Conservation (phyloP, 371 early-diverging fungal genomes). For the Parasitella parasitica region DNA sequence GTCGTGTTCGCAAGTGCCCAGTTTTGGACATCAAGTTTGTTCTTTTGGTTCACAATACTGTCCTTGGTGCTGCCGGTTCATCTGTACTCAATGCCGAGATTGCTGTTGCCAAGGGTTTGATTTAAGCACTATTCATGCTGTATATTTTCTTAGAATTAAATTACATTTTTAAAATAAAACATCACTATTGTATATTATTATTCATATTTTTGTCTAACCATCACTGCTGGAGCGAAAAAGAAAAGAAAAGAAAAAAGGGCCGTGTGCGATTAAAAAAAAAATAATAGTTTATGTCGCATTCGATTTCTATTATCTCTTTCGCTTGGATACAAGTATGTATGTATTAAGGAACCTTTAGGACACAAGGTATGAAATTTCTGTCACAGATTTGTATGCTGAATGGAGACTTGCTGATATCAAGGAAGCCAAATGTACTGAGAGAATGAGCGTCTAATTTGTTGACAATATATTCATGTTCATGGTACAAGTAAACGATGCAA, state of each 20-base stretch:
- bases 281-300: too few relatives aligned
- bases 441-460: too few relatives aligned
- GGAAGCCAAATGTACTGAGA: not conserved
- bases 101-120: conserved; percentile 76
- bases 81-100: conserved; percentile 95
- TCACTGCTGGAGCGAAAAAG: too few relatives aligned
- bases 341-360: conserved; percentile 5
- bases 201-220: not conserved
- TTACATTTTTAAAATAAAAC: not conserved
- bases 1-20: conserved; percentile 81
- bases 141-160: not conserved
- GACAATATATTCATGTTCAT: too few relatives aligned
- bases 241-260: too few relatives aligned
- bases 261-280: too few relatives aligned
- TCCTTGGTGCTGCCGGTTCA: conserved; percentile 96
- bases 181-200: not conserved
- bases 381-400: conserved; percentile 13
- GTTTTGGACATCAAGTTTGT: conserved; percentile 90
- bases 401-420: conserved; percentile 9
- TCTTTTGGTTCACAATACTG: conserved; percentile 91
- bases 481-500: conserved; percentile 1
- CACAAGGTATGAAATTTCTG: conserved; percentile 10
- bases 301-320: too few relatives aligned
- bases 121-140: conserved; percentile 27
- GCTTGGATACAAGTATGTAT: not conserved